Base-by-base conservation (phyloP, 306 rosid genomes). In the Acmispon strigosus region DNA sequence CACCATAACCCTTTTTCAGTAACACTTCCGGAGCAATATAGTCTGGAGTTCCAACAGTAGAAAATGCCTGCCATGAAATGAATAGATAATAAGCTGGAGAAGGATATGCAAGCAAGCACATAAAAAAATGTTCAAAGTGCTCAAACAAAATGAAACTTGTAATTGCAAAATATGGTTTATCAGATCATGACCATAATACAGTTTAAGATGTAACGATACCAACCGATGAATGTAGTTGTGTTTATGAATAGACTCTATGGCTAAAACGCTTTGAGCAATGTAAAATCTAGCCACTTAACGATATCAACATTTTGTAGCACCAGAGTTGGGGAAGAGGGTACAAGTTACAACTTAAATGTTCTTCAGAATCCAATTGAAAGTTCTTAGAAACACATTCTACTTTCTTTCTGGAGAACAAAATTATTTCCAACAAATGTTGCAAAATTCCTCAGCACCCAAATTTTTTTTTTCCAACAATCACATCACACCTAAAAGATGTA, bases 1-100 rank as follows among this genome's bases (percentile, higher is more conserved):
- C 81, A 66, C 96, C 86, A 19, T 93, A 88, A 71, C 98, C 98
- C 76, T 84, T 90, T 81, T 90, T 90, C 76, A 93, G 75, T 78
- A 93, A 75, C 70, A 93, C 96, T 81, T 90, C 96, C 0, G 96
- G 96, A 78, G 96, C 96, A 54, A 92, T 90, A 70, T 92, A 90
- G 74, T 92, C 96, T 10, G 98, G 96, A 16, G 96, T 92, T 75
- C 96, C 98, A 24, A 90, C 98, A 12, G 96, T 92, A 47, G 98
- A 92, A 81, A 51, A 92, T 49, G 98, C 98, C 96, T 92, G 82
- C 47, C 77, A 84, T 48, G 12, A 78, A 80, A 71, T 51, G 15
- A 75, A 77, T 36, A 59, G 14, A 72, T 32, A 32, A 0, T 32
- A 55, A 61, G 70, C 10, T 42, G 50, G 62, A 66, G 77, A 78